Evolutionary conservation across 2,329 filamentous ascomycete genomes (phyloP).

Genomic region (Claviceps pusilla): DNA sequence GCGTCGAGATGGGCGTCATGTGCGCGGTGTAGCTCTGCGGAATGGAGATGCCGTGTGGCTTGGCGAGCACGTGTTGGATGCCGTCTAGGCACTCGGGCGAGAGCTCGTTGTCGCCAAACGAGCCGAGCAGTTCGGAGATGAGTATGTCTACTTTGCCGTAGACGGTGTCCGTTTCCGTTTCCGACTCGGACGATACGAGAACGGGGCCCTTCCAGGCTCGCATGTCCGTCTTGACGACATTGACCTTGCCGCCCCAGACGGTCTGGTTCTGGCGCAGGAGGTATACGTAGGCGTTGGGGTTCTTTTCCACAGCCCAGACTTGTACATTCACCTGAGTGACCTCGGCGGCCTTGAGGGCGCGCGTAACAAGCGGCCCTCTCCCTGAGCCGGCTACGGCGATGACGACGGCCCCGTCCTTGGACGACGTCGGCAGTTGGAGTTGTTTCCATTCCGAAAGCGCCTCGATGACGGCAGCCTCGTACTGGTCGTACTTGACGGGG

Average conservation of each 20-base stretch:
- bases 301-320: slow-evolving; percentile 92
- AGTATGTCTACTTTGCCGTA: slow-evolving; percentile 73
- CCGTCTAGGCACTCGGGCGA: slow-evolving; percentile 94
- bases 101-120: slow-evolving; percentile 92
- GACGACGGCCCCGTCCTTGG: slow-evolving; percentile 55
- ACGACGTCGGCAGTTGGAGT: slow-evolving; percentile 57
- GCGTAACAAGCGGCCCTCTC: slow-evolving; percentile 78
- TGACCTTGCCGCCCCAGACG: slow-evolving; percentile 68
- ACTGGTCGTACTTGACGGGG: slow-evolving; percentile 94
- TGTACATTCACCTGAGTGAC: slow-evolving; percentile 63
- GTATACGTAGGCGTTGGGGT: slow-evolving; percentile 91
- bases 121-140: slow-evolving; percentile 84
- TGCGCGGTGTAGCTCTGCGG: slow-evolving; percentile 88
- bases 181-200: slow-evolving; percentile 19
- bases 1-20: slow-evolving; percentile 78
- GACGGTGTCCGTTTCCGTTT: slow-evolving; percentile 27
- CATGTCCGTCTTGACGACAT: slow-evolving; percentile 93
- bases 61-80: slow-evolving; percentile 73
- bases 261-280: slow-evolving; percentile 72
- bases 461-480: slow-evolving; percentile 68
- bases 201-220: slow-evolving; percentile 80
- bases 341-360: slow-evolving; percentile 67
- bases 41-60: slow-evolving; percentile 77
- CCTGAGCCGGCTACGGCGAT: slow-evolving; percentile 89
- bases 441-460: slow-evolving; percentile 68